Conservation (phyloP, 1,284 basidiomycete genomes). For the Leccinum ponderosum region DNA sequence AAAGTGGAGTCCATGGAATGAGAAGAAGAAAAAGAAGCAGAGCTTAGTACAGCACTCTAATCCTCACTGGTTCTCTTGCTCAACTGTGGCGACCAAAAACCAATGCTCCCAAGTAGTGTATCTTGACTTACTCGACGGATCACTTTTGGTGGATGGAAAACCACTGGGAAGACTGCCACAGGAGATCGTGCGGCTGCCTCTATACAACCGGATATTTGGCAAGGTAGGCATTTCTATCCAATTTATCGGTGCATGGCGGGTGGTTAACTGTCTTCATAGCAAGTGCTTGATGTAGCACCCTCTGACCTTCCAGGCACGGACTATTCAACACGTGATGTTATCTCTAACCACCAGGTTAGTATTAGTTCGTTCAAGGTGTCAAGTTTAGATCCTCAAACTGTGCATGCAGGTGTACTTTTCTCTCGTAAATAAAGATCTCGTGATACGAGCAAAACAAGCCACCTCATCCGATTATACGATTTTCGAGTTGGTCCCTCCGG, state of each 20-base stretch:
- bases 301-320: slow-evolving; percentile 36
- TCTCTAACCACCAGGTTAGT: slow-evolving; percentile 26
- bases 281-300: slow-evolving; percentile 39
- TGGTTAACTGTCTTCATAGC: slow-evolving; percentile 21
- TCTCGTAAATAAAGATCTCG: slow-evolving; percentile 23
- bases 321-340: slow-evolving; percentile 30
- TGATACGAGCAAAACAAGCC: slow-evolving; percentile 32
- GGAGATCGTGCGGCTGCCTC: slow-evolving; percentile 33
- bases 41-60: slow-evolving; percentile 20
- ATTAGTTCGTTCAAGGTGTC: background rate
- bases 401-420: slow-evolving; percentile 24
- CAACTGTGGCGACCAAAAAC: slow-evolving; percentile 11
- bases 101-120: slow-evolving; percentile 32
- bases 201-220: slow-evolving; percentile 36
- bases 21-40: no score
- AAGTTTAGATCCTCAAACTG: background rate
- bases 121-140: slow-evolving; percentile 43
- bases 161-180: slow-evolving; percentile 40
- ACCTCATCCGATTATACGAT: slow-evolving; percentile 1
- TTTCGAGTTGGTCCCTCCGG: slow-evolving; percentile 40
- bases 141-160: slow-evolving; percentile 43
- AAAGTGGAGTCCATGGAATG: slow-evolving; percentile 30
- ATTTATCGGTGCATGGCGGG: background rate
- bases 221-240: slow-evolving; percentile 16
- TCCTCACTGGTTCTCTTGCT: slow-evolving; percentile 39